These are phyloP conservation scores for Phytophthora sp. DNA, from an alignment of 352 stramenopile genomes.

Conservation along the genomic window DNA sequence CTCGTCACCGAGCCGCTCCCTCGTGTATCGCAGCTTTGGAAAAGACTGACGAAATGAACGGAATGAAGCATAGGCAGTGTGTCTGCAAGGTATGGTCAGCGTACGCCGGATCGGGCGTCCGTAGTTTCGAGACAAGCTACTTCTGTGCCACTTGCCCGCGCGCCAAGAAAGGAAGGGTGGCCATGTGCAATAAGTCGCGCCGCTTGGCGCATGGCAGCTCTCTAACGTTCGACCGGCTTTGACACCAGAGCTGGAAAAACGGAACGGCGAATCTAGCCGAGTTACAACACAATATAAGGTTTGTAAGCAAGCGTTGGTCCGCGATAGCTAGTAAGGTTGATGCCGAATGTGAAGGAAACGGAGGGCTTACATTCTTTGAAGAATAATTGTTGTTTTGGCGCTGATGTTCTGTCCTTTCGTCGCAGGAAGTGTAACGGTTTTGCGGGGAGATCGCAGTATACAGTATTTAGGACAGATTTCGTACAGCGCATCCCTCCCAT, in stretches of 20 bases:
- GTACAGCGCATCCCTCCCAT: no score
- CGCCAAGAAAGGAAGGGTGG: not conserved
- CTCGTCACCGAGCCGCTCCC: not conserved
- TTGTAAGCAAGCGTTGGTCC: no score
- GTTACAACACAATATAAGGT: no score
- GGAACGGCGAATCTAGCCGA: not conserved
- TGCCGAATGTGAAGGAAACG: no score
- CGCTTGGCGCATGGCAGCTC: not conserved
- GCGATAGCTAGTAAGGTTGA: no score
- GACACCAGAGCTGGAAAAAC: slow-evolving; percentile 1
- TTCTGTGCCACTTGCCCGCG: not conserved
- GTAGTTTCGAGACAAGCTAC: slow-evolving; percentile 1
- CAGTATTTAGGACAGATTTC: no score
- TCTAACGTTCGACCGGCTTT: not conserved
- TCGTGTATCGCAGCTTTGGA: no score
- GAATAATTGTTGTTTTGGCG: no score
- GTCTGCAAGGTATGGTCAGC: not conserved
- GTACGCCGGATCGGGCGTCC: not conserved
- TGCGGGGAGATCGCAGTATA: no score
- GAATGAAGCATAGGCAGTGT: not conserved
- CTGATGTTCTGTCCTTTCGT: no score
- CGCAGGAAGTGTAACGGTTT: no score
- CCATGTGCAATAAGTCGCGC: not conserved
- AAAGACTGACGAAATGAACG: not conserved
- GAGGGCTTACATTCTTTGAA: no score